Conservation (phyloP, 371 early-diverging fungal genomes). For the Coemansia sp. region DNA sequence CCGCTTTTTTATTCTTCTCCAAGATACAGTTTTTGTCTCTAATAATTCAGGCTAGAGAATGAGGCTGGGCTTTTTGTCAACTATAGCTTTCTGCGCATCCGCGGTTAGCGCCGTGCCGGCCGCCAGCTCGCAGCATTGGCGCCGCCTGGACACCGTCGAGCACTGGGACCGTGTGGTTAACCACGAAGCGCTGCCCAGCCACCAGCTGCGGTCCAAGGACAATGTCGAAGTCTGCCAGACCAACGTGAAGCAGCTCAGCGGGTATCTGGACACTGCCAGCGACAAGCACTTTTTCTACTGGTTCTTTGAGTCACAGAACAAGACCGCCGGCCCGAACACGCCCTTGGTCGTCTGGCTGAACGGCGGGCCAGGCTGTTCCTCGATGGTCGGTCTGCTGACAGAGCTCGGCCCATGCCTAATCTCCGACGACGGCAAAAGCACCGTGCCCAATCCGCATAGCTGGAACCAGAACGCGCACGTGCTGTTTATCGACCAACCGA, state of each 20-base stretch:
- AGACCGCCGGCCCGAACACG: constrained; percentile 58
- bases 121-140: not conserved
- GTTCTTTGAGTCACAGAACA: constrained; percentile 82
- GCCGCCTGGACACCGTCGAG: not conserved
- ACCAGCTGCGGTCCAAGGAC: constrained; percentile 4
- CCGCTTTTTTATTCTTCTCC: too few relatives aligned
- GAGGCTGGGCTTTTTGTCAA: too few relatives aligned
- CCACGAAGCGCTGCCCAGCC: not conserved
- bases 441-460: constrained; percentile 60
- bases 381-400: constrained; percentile 74
- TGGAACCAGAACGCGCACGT: constrained; percentile 80
- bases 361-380: constrained; percentile 85
- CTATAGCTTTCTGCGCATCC: too few relatives aligned
- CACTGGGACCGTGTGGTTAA: constrained; percentile 5
- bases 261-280: constrained; percentile 61
- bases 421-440: constrained; percentile 59
- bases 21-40: too few relatives aligned
- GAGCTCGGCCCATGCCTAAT: constrained; percentile 77
- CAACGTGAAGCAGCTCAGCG: constrained; percentile 51
- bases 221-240: constrained; percentile 14
- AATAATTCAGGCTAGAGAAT: too few relatives aligned
- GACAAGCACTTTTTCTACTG: constrained; percentile 79
- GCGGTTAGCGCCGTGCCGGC: too few relatives aligned
- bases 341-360: constrained; percentile 67
- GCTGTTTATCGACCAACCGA: constrained; percentile 83